Base-by-base conservation (phyloP, 306 rosid genomes). In the Glycine soja region DNA sequence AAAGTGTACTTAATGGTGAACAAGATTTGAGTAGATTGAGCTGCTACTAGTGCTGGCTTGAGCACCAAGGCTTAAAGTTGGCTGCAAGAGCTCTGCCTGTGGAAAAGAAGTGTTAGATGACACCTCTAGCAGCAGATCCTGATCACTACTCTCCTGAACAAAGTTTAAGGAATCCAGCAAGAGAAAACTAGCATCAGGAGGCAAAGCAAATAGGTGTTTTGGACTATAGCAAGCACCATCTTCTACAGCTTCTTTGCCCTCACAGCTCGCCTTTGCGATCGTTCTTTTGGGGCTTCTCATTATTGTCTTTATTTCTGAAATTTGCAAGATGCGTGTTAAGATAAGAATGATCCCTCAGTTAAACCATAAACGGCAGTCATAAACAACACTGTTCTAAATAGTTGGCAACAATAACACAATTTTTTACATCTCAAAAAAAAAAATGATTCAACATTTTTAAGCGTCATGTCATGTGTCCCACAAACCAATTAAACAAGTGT, bases 41-140 rank as follows among this genome's bases (percentile, higher is more conserved):
- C 91, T 90, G 85, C 97, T 92, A 75, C 97, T 89, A 76, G 92
- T 88, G 91, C 99, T 90, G 57, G 97, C 91, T 84, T 89, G 95
- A 73, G 91, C 91, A 71, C 87, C 93, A 77, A 83, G 88, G 85
- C 81, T 87, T 77, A 73, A 40, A 45, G 87, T 66, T 46, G 97
- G 97, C 57, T 66, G 88, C 67, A 93, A 85, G 16, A 96, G 98
- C 86, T 96, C 98, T 66, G 99, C 99, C 82, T 92, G 91, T 4
- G 97, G 95, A 68, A 93, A 96, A 42, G 94, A 93, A 78, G 88
- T 88, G 36, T 96, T 90, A 30, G 92, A 92, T 14, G 98, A 97
- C 75, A 96, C 91, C 19, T 96, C 97, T 57, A 96, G 85, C 78
- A 96, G 91, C 42, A 96, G 83, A 79, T 88, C 97, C 70, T 90